phyloP scores from a whole-genome alignment of 1,284 basidiomycete species.

The Bjerkandera adusta region DNA sequence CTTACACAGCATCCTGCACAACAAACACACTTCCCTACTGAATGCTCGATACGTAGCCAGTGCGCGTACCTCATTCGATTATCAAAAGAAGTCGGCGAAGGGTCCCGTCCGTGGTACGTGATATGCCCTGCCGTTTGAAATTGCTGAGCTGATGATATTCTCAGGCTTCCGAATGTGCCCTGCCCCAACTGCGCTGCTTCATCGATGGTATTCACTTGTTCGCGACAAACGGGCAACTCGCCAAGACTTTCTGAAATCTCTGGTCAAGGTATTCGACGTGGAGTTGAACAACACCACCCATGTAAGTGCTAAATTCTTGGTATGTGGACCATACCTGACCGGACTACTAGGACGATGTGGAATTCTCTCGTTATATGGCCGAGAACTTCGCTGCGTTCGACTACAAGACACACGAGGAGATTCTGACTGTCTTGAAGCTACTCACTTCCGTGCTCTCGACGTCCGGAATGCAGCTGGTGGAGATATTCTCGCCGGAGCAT shows the following conservation, averaged over 20 bases:
- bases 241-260: constrained; percentile 84
- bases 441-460: constrained; percentile 83
- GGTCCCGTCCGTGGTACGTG: constrained; percentile 48
- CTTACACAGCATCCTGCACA: constrained; percentile 81
- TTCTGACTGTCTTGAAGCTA: constrained; percentile 79
- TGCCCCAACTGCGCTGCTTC: constrained; percentile 70
- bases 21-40: constrained; percentile 87
- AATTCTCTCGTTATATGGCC: constrained; percentile 87
- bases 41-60: constrained; percentile 84
- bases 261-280: constrained; percentile 81
- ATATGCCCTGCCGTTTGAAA: neutral
- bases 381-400: constrained; percentile 93
- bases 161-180: constrained; percentile 60
- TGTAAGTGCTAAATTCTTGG: constrained; percentile 30
- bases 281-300: constrained; percentile 47
- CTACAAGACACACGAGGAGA: constrained; percentile 94
- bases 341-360: constrained; percentile 74
- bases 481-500: constrained; percentile 65
- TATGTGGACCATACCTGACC: neutral
- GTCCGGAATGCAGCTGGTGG: constrained; percentile 78
- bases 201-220: constrained; percentile 89
- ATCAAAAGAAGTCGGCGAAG: constrained; percentile 63
- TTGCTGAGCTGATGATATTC: constrained; percentile 2
- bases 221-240: constrained; percentile 84
- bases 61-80: constrained; percentile 79